Conservation (phyloP, 495 filamentous ascomycete genomes). For the Penicillium malachiteum region DNA sequence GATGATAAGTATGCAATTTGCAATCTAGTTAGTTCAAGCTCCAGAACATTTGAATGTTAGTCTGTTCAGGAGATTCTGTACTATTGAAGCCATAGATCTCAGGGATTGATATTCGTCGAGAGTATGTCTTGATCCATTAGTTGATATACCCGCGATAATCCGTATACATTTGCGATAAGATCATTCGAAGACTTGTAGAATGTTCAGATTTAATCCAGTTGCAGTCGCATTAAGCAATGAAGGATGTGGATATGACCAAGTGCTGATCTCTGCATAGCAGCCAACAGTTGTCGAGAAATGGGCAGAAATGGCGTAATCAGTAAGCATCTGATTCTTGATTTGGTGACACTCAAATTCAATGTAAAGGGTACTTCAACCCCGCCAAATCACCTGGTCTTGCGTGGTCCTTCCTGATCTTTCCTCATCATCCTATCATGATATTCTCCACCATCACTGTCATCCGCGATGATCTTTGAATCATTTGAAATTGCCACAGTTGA, state of each 20-base stretch:
- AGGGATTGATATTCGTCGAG: too few species aligned
- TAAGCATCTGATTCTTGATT: constrained; percentile 1
- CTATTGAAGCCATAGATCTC: too few species aligned
- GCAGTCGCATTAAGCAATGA: constrained; percentile 17
- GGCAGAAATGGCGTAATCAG: constrained; percentile 17
- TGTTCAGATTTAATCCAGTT: neutral
- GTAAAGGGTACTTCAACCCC: neutral
- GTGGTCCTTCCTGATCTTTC: neutral
- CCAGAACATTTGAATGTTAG: too few species aligned
- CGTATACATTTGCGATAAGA: neutral
- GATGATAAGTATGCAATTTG: too few species aligned
- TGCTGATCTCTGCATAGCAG: constrained; percentile 4
- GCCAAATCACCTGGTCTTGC: neutral
- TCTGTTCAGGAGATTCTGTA: too few species aligned
- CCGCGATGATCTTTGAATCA: neutral
- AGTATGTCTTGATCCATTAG: too few species aligned
- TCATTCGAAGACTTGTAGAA: neutral
- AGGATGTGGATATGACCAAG: neutral
- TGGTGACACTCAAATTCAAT: neutral
- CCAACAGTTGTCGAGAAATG: constrained; percentile 10
- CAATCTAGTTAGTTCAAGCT: too few species aligned
- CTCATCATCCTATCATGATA: neutral
- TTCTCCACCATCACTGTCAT: neutral
- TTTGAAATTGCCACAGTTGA: neutral
- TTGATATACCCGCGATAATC: too few species aligned